These are phyloP conservation scores for Chimonanthus salicifolius DNA, from an alignment of 164 flowering plant species.

Conservation along the genomic window DNA sequence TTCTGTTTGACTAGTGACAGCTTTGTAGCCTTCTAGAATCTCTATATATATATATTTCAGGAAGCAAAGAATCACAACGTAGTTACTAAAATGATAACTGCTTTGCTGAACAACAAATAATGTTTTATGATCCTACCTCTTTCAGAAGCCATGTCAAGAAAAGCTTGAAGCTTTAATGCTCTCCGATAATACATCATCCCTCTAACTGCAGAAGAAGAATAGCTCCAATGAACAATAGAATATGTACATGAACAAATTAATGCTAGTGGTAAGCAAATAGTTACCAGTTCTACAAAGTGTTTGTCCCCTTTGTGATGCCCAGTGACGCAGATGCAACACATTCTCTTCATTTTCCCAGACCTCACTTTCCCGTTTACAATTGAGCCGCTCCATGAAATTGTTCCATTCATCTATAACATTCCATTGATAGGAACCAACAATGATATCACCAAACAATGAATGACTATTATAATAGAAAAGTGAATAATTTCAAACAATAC, in stretches of 20 bases:
- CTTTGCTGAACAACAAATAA: conserved; percentile 4
- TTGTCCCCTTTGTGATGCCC: conserved; percentile 65
- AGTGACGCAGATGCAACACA: conserved; percentile 49
- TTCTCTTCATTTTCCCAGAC: conserved; percentile 80
- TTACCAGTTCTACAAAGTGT: conserved; percentile 80
- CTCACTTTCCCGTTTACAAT: conserved; percentile 58
- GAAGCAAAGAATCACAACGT: background rate
- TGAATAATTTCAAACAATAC: background rate
- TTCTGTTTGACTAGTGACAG: conserved; percentile 54
- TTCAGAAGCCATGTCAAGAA: conserved; percentile 92
- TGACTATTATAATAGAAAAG: background rate
- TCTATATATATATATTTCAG: conserved; percentile 34
- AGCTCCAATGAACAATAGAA: conserved; percentile 2
- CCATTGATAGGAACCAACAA: background rate
- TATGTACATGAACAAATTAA: conserved; percentile 1
- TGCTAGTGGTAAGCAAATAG: conserved; percentile 1
- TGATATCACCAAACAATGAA: background rate
- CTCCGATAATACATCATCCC: conserved; percentile 98
- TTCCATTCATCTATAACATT: conserved; percentile 79
- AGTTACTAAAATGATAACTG: background rate
- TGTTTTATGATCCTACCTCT: conserved; percentile 33
- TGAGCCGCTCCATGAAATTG: conserved; percentile 81
- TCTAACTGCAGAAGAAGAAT: conserved; percentile 55
- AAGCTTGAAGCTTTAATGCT: conserved; percentile 93
- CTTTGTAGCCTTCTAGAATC: conserved; percentile 83